Evolutionary conservation across 768 basidiomycete species (phyloP), one percentile per base, ranked within the genome.

Genomic region (Ramaria rubella): DNA sequence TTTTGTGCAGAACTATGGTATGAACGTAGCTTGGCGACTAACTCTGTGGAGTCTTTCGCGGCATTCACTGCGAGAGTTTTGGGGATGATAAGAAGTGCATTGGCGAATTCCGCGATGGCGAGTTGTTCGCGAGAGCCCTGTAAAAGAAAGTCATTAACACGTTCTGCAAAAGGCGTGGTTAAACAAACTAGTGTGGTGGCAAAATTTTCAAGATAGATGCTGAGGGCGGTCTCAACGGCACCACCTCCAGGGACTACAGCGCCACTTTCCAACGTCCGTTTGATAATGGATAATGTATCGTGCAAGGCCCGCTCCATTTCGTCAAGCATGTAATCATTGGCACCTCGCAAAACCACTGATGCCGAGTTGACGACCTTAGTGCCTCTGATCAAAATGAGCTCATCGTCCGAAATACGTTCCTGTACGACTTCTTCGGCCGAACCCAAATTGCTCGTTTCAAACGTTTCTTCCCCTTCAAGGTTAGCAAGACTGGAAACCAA

Each of bases 241-340:
- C 95, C 96, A 52, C 96, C 96, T 54, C 95, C 96, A 1, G 96
- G 94, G 9, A 98, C 94, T 24, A 98, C 94, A 30, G 87, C 72
- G 8, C 95, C 96, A 63, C 93, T 94, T 77, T 99, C 96, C 46
- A 98, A 73, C 5, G 96, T 98, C 57, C 95, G 82, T 76, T 99
- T 99, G 75, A 97, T 92, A 64, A 96, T 81, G 27, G 90, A 95
- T 60, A 98, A 71, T 1, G 90, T 89, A 69, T 99, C 96, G 68
- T 99, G 95, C 63, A 98, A 70, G 0, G 92, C 87, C 48, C 96
- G 78, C 73, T 99, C 96, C 96, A 98, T 99, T 78, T 99, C 96
- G 69, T 99, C 96, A 63, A 98, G 75, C 90, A 97, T 94, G 70
- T 95, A 97, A 71, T 99, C 96, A 70, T 98, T 99, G 27, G 96